Base-by-base conservation (phyloP, 805 yeast species). In the Candida vaughaniae region DNA sequence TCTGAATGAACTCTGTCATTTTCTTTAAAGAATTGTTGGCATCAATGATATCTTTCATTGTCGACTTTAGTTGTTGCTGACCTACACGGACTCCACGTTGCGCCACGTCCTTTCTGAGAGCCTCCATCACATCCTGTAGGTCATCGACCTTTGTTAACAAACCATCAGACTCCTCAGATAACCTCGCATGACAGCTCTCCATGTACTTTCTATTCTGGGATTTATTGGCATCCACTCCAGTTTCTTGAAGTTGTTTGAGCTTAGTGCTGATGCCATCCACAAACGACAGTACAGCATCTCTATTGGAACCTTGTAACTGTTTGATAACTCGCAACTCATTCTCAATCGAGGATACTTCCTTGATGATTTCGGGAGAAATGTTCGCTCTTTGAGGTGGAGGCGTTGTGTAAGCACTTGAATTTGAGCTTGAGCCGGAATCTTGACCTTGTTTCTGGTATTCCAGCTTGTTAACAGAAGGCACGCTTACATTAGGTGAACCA, bases 71-170 rank as follows among this genome's bases (percentile, higher is more conserved):
- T 51, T 90, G 95, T 46, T 83, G 79, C 35, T 73, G 78, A 0
- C 88, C 65, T 11, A 95, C 89, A 25, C 88, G 75, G 0, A 89
- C 89, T 15, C 96, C 95, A 45, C 97, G 75, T 42, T 81, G 83
- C 0, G 96, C 95, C 10, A 93, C 96, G 61, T 90, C 98, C 48
- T 87, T 81, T 38, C 96, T 71, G 37, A 91, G 65, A 0, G 86
- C 86, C 53, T 93, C 99, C 56, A 93, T 85, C 7, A 85, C 61
- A 60, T 93, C 99, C 54, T 90, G 96, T 14, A 93, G 65, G 47
- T 88, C 96, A 56, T 93, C 99, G 4, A 91, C 91, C 45, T 73
- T 77, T 0, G 91, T 80, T 22, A 93, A 69, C 7, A 93, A 61
- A 0, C 56, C 52, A 55, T 88, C 96, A 6, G 95, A 82, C 11